Percentiles rank a stretch among this genome's conserved stretches.
These are phyloP conservation scores for Seiridium cupressi DNA, from an alignment of 2,329 filamentous ascomycete species.

Conservation along the genomic window DNA sequence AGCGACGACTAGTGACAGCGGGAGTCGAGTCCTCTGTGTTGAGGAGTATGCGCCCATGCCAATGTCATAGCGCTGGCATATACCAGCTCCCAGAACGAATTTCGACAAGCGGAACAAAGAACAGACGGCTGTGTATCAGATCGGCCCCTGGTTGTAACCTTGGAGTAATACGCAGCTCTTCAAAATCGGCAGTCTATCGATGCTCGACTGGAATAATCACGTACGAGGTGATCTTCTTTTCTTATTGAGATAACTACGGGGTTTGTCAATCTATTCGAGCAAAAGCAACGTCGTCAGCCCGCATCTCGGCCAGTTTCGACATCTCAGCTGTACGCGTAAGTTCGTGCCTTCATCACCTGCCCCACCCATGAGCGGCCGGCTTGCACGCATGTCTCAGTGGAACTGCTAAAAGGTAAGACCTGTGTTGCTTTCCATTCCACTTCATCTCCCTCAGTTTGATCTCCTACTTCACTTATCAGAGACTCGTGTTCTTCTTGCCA, in stretches of 20 bases:
- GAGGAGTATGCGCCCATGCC: no score
- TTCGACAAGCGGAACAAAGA: slow-evolving; percentile 14
- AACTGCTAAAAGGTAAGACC: neutral
- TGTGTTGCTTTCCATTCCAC: neutral
- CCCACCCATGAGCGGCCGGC: neutral
- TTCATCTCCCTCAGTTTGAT: neutral
- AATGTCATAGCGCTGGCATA: no score
- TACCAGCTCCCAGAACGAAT: neutral
- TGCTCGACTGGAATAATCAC: no score
- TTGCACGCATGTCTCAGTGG: neutral
- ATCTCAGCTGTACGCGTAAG: neutral
- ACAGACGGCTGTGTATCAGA: slow-evolving; percentile 9
- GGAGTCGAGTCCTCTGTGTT: no score
- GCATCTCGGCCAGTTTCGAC: neutral
- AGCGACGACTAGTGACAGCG: no score
- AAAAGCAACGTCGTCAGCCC: neutral
- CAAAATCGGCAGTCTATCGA: neutral
- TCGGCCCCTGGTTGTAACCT: neutral
- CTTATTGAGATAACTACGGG: no score
- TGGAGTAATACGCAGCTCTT: neutral
- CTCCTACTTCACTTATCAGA: neutral
- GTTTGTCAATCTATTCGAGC: neutral
- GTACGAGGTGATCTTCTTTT: no score
- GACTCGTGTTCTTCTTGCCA: neutral
- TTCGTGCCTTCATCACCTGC: neutral